A percentile compares a stretch with the other conserved stretches of the same genome.
phyloP scores from a whole-genome alignment of 73 alveolate genomes.

The Tetrahymena malaccensis region DNA sequence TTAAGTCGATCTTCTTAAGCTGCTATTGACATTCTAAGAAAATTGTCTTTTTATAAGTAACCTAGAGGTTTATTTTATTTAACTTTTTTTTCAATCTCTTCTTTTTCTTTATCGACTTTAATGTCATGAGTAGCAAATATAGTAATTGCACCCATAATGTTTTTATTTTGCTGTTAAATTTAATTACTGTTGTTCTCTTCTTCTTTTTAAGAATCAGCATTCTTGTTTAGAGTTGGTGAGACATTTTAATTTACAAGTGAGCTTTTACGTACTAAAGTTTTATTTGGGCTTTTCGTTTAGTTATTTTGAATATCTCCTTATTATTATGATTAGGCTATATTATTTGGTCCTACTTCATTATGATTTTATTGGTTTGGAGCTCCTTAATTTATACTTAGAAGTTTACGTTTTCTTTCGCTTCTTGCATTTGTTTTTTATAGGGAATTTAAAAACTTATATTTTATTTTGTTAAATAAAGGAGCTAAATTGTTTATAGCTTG shows the following conservation, averaged over 20 bases:
- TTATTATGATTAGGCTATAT: neutral
- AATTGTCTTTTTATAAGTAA: neutral
- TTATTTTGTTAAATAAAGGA: neutral
- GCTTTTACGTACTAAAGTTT: neutral
- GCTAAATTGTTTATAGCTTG: neutral
- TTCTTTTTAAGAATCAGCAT: neutral
- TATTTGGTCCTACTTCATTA: neutral
- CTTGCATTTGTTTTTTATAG: neutral
- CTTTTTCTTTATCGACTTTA: neutral
- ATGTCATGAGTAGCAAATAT: neutral
- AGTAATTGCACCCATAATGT: neutral
- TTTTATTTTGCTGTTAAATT: neutral
- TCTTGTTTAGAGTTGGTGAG: neutral
- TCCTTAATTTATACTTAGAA: neutral
- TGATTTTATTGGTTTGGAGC: neutral
- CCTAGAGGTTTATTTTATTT: neutral
- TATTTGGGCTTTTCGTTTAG: too few species aligned
- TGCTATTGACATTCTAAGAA: neutral
- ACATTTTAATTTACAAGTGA: too few species aligned
- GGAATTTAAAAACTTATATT: neutral
- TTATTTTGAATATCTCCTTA: neutral
- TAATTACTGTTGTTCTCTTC: neutral
- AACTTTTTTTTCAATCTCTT: neutral
- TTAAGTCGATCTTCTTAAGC: neutral
- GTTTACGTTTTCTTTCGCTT: neutral